A percentile compares a stretch with the other conserved stretches of the same genome.
Evolutionary conservation across 192 early-diverging fungal species (phyloP).

Genomic region (Umbelopsis ramanniana): DNA sequence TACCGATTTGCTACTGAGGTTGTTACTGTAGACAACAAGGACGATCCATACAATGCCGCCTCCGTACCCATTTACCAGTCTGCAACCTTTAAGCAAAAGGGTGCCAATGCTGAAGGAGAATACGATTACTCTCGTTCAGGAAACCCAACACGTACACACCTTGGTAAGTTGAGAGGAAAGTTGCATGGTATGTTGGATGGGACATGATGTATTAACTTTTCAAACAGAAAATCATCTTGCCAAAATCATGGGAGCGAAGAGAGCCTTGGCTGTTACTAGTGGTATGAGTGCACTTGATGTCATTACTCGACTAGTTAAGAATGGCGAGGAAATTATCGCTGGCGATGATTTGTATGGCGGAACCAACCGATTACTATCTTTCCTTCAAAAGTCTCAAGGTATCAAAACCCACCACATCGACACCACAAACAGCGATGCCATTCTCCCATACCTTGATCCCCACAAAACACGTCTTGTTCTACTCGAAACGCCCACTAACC

Average conservation of each 20-base stretch:
- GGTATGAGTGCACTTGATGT: slow-evolving; percentile 97
- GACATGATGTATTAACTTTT: neutral
- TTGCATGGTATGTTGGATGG: neutral
- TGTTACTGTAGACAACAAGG: slow-evolving; percentile 72
- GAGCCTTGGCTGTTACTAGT: slow-evolving; percentile 84
- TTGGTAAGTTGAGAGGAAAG: slow-evolving; percentile 55
- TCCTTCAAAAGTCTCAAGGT: slow-evolving; percentile 75
- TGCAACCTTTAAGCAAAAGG: slow-evolving; percentile 94
- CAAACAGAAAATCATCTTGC: slow-evolving; percentile 83
- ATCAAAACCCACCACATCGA: slow-evolving; percentile 92
- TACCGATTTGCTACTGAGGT: slow-evolving; percentile 80
- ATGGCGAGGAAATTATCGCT: slow-evolving; percentile 90
- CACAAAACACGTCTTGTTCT: slow-evolving; percentile 84
- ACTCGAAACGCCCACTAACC: slow-evolving; percentile 96
- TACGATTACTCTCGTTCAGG: slow-evolving; percentile 97
- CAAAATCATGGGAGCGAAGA: slow-evolving; percentile 89
- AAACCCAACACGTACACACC: slow-evolving; percentile 94
- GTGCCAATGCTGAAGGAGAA: slow-evolving; percentile 80
- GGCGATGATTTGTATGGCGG: slow-evolving; percentile 98
- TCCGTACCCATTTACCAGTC: slow-evolving; percentile 98
- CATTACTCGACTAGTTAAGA: slow-evolving; percentile 83
- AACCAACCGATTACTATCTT: slow-evolving; percentile 92
- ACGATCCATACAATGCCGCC: slow-evolving; percentile 88
- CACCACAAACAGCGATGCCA: slow-evolving; percentile 70
- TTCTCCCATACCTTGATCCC: slow-evolving; percentile 68